Evolutionary conservation across 495 filamentous ascomycete species (phyloP).

Genomic region (Friedmanniomyces simplex): DNA sequence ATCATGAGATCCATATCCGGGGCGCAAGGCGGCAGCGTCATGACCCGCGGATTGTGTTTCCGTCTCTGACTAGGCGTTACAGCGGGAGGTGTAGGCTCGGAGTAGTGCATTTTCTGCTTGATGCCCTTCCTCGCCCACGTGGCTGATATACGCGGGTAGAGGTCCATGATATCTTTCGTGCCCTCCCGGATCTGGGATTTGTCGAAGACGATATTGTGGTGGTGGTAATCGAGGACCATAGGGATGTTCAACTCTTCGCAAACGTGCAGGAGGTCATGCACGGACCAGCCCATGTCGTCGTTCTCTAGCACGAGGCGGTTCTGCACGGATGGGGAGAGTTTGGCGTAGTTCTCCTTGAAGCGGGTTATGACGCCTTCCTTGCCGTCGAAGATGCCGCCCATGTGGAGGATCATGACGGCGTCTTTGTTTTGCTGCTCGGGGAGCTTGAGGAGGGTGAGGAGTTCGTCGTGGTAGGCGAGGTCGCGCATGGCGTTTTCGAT

Average conservation of each 20-base stretch:
- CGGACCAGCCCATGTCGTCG: slow-evolving; percentile 81
- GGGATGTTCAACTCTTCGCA: slow-evolving; percentile 93
- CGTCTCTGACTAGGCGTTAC: slow-evolving; percentile 65
- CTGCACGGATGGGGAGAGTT: slow-evolving; percentile 57
- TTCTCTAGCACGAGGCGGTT: slow-evolving; percentile 83
- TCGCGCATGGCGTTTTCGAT: slow-evolving; percentile 67
- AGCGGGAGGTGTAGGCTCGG: slow-evolving; percentile 63
- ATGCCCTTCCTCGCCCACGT: slow-evolving; percentile 85
- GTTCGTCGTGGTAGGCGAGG: slow-evolving; percentile 80
- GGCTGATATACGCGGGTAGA: slow-evolving; percentile 63
- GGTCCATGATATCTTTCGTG: slow-evolving; percentile 64
- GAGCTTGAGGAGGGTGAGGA: slow-evolving; percentile 67
- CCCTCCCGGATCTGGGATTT: slow-evolving; percentile 63
- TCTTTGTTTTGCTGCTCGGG: slow-evolving; percentile 74
- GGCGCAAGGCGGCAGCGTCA: slow-evolving; percentile 69
- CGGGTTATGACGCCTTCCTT: slow-evolving; percentile 72
- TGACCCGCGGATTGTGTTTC: slow-evolving; percentile 73
- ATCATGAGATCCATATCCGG: slow-evolving; percentile 92
- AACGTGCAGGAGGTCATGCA: slow-evolving; percentile 82
- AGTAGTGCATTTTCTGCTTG: slow-evolving; percentile 94
- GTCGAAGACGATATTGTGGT: slow-evolving; percentile 91
- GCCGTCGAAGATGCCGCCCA: slow-evolving; percentile 87
- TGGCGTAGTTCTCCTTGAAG: slow-evolving; percentile 68
- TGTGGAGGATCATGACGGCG: slow-evolving; percentile 89
- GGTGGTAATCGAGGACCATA: slow-evolving; percentile 85